Base-by-base conservation (phyloP, 768 basidiomycete genomes). In the Boletus tylopilopsis region DNA sequence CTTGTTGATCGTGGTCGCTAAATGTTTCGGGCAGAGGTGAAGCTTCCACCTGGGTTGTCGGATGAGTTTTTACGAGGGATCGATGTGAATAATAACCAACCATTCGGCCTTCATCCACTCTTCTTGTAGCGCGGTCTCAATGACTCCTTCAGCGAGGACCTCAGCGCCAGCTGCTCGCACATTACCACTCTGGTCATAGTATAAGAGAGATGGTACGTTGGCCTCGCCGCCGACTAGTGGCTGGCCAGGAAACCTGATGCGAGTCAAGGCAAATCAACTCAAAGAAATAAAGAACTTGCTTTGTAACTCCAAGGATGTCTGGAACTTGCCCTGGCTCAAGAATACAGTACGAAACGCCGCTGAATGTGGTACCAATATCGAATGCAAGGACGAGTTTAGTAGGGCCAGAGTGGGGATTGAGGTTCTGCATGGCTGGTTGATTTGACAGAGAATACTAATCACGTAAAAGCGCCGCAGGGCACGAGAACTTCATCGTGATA, bases 141-240 rank as follows among this genome's bases (percentile, higher is more conserved):
- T 57, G 19, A 72, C 61, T 3, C 64, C 66, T 1, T 74, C 70
- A 12, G 59, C 57, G 19, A 68, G 60, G 0, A 74, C 71, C 56
- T 77, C 75, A 5, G 72, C 74, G 1, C 76, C 75, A 2, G 69
- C 65, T 2, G 71, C 69, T 32, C 63, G 59, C 6, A 73, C 62
- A 3, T 56, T 56, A 4, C 76, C 76, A 4, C 76, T 76, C 15
- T 56, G 39, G 25, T 75, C 72, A 42, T 78, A 78, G 50, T 72
- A 78, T 23, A 78, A 55, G 36, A 77, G 59, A 11, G 73, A 73
- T 0, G 77, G 76, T 15, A 77, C 71, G 53, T 77, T 77, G 34
- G 62, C n/a, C n/a, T n/a, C 71, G 39, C 72, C 69, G 12, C 73
- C 72, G 4, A 64, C 53, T 45, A 66, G 59, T 42, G 72, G 71